Evolutionary conservation across 441 rosid species (phyloP).

Genomic region (Populus hybrid): DNA sequence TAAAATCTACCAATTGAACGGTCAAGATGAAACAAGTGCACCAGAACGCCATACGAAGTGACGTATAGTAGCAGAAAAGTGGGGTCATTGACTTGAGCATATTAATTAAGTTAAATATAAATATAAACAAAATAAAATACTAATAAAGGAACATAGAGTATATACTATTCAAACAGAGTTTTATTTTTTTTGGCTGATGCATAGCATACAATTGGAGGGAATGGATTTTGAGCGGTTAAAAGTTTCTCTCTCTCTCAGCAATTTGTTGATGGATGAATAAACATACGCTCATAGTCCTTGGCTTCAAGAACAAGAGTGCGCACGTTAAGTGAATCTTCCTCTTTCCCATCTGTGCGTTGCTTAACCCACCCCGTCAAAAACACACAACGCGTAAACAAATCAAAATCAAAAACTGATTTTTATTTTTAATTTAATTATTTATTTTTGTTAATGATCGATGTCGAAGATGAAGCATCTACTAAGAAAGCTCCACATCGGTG

Average conservation of each 20-base stretch:
- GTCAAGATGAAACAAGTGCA: neutral
- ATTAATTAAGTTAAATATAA: no score
- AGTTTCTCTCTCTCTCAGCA: neutral
- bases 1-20: neutral
- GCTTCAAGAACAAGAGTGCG: conserved; percentile 71
- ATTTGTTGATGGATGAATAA: conserved; percentile 20
- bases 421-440: neutral
- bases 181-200: neutral
- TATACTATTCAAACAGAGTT: no score
- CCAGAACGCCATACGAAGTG: neutral
- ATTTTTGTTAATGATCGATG: conserved; percentile 74
- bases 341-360: conserved; percentile 39
- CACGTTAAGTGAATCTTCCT: conserved; percentile 64
- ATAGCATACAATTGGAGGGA: conserved; percentile 41
- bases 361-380: conserved; percentile 30
- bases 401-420: neutral
- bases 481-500: conserved; percentile 87
- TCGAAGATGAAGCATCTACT: conserved; percentile 92
- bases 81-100: neutral
- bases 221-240: conserved; percentile 7
- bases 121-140: neutral
- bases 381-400: neutral
- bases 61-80: neutral
- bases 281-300: conserved; percentile 43
- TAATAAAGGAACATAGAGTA: neutral